phyloP scores from a whole-genome alignment of 352 stramenopile genomes.

The Phytophthora crassamura region DNA sequence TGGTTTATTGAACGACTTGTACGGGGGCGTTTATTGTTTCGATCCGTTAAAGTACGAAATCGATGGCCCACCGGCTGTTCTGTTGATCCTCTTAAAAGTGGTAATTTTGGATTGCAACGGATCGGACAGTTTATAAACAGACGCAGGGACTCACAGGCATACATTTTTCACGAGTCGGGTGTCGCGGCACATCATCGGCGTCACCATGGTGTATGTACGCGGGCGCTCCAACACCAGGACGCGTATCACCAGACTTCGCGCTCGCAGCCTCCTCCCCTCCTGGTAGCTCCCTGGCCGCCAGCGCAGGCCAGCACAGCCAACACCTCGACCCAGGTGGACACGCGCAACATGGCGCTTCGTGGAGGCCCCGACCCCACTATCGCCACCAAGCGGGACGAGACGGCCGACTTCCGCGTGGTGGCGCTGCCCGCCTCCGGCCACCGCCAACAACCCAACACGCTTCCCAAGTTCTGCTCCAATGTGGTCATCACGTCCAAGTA shows the following conservation, averaged over 20 bases:
- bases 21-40: too few species aligned
- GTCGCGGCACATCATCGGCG: too few species aligned
- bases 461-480: slow-evolving; percentile 74
- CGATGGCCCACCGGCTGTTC: too few species aligned
- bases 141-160: too few species aligned
- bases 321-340: slow-evolving; percentile 12
- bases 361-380: slow-evolving; percentile 6
- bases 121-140: too few species aligned
- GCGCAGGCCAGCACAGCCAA: slow-evolving; percentile 6
- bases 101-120: too few species aligned
- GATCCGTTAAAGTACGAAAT: too few species aligned
- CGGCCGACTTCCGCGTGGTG: slow-evolving; percentile 61
- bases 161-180: too few species aligned
- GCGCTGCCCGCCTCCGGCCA: slow-evolving; percentile 45
- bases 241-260: slow-evolving; percentile 46
- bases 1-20: too few species aligned
- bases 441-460: slow-evolving; percentile 16
- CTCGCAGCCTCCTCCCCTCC: slow-evolving; percentile 7
- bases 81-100: too few species aligned
- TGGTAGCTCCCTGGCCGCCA: slow-evolving; percentile 8
- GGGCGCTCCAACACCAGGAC: slow-evolving; percentile 28
- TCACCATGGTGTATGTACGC: slow-evolving; percentile 31
- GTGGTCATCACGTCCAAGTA: slow-evolving; percentile 94
- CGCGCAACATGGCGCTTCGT: slow-evolving; percentile 25
- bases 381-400: slow-evolving; percentile 30